phyloP scores from a whole-genome alignment of 2,329 filamentous ascomycete species.

The Fusarium sp. region DNA sequence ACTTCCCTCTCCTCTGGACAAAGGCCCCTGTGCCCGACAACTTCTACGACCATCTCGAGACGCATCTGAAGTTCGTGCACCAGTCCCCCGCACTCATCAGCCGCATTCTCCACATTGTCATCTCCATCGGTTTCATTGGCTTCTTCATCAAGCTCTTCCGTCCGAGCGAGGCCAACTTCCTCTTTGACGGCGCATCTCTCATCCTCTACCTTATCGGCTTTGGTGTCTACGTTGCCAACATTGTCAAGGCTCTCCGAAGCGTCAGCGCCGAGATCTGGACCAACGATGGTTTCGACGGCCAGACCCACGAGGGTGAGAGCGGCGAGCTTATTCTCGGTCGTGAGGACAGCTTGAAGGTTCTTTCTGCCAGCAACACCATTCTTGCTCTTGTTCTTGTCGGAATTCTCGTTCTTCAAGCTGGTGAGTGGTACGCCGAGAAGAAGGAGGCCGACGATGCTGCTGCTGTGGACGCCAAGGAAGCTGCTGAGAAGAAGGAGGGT shows the following conservation, averaged over 20 bases:
- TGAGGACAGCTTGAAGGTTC: conserved; percentile 90
- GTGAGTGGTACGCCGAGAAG: conserved; percentile 98
- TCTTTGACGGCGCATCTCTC: conserved; percentile 88
- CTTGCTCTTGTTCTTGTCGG: conserved; percentile 91
- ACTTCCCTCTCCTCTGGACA: conserved; percentile 89
- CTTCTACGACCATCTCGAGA: conserved; percentile 88
- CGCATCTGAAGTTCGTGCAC: conserved; percentile 91
- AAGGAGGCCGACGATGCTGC: conserved; percentile 86
- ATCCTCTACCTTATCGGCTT: conserved; percentile 88
- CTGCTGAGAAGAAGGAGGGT: conserved; percentile 54
- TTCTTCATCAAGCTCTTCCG: conserved; percentile 96
- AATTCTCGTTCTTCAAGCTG: conserved; percentile 91
- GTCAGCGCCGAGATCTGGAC: conserved; percentile 78
- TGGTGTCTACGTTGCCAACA: conserved; percentile 94
- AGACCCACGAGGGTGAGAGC: conserved; percentile 55
- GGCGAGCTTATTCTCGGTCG: conserved; percentile 79
- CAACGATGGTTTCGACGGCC: conserved; percentile 55
- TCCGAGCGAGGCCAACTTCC: conserved; percentile 91
- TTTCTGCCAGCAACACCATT: conserved; percentile 96
- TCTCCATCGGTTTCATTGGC: conserved; percentile 86
- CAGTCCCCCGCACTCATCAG: conserved; percentile 90
- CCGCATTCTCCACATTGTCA: conserved; percentile 93
- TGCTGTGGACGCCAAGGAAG: conserved; percentile 64
- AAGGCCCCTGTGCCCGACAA: conserved; percentile 70
- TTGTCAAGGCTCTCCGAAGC: conserved; percentile 91